These are phyloP conservation scores for Amaranthus hypochondriacus DNA, from an alignment of 148 eudicot species.

Conservation along the genomic window DNA sequence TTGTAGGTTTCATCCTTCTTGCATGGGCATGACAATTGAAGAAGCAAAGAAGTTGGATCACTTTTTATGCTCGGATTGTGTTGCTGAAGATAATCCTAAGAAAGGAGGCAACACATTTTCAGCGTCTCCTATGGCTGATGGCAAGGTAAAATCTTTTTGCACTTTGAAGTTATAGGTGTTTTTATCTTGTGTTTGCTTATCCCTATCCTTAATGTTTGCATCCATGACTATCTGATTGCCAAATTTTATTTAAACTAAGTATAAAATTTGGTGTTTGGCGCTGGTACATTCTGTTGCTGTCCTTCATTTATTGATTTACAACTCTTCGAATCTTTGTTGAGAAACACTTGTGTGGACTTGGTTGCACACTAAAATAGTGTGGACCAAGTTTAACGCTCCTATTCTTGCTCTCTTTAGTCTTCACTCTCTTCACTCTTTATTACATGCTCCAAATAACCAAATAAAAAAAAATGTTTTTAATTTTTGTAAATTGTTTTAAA, in stretches of 20 bases:
- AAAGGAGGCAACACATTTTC: slow-evolving; percentile 50
- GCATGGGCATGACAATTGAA: slow-evolving; percentile 93
- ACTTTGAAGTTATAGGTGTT: not conserved
- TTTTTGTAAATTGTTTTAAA: no score
- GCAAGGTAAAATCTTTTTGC: slow-evolving; percentile 48
- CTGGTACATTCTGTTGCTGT: not conserved
- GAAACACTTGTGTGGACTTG: no score
- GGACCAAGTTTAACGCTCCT: no score
- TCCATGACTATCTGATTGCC: slow-evolving; percentile 2
- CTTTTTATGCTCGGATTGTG: slow-evolving; percentile 81
- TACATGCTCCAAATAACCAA: no score
- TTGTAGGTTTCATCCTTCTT: slow-evolving; percentile 88
- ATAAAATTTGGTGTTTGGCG: not conserved
- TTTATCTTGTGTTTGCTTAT: not conserved
- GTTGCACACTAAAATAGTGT: no score
- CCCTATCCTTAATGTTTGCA: slow-evolving; percentile 1
- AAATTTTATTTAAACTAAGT: not conserved
- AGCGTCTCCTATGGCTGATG: slow-evolving; percentile 46
- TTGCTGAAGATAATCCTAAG: slow-evolving; percentile 58
- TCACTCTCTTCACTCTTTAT: no score
- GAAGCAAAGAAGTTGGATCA: slow-evolving; percentile 89
- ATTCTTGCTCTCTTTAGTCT: no score
- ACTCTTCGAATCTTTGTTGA: no score
- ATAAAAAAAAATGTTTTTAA: no score
- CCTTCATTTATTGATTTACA: not conserved